Percentiles rank a stretch among this genome's conserved stretches.
Conservation (phyloP, 495 filamentous ascomycete genomes). For the Clohesyomyces aquaticus region DNA sequence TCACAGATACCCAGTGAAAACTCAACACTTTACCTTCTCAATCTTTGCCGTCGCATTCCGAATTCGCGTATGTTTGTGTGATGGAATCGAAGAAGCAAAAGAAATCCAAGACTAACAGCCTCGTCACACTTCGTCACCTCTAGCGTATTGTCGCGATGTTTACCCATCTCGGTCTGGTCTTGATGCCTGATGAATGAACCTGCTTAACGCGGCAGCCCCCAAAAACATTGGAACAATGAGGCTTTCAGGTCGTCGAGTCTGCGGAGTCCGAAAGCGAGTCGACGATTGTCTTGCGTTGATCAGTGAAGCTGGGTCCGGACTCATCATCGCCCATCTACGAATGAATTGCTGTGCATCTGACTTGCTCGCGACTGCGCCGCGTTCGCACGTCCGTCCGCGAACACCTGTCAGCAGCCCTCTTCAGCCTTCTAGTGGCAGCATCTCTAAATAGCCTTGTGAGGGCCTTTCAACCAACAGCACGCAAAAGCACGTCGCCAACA, state of each 20-base stretch:
- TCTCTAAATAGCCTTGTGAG: too few species aligned
- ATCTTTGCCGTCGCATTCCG: neutral
- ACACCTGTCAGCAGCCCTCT: too few species aligned
- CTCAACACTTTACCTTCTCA: conserved; percentile 17
- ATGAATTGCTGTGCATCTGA: neutral
- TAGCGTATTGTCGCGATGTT: conserved; percentile 26
- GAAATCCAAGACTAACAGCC: conserved; percentile 2
- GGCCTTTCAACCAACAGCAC: neutral
- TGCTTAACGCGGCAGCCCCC: neutral
- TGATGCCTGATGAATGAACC: neutral
- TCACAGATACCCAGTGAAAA: conserved; percentile 31
- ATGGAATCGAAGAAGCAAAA: too few species aligned
- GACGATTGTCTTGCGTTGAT: too few species aligned
- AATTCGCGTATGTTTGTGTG: too few species aligned
- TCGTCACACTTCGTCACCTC: conserved; percentile 26
- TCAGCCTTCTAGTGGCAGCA: too few species aligned
- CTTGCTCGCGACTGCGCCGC: neutral
- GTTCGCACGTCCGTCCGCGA: neutral
- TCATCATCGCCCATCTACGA: too few species aligned
- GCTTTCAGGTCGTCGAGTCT: neutral
- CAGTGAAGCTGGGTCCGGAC: too few species aligned
- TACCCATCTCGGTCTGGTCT: conserved; percentile 8
- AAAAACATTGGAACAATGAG: neutral
- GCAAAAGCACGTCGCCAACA: neutral
- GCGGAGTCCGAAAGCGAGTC: too few species aligned